Conservation (phyloP, 140 eudicot species). For the Ambrosia hybrid region DNA sequence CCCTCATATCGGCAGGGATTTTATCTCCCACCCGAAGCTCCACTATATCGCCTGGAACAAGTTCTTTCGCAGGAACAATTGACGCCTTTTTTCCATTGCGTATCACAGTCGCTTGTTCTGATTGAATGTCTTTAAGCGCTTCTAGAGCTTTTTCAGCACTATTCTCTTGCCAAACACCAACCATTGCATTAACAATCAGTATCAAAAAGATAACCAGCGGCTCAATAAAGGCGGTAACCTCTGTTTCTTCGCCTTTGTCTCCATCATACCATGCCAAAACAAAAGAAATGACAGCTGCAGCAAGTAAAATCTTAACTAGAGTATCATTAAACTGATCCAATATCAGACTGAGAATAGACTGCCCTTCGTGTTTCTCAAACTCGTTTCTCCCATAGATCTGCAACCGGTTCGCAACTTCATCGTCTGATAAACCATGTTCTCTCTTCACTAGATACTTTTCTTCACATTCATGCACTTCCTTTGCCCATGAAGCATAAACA, state of each 20-base stretch:
- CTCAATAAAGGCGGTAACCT: conserved; percentile 84
- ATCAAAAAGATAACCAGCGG: conserved; percentile 89
- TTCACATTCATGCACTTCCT: conserved; percentile 76
- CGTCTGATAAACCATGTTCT: conserved; percentile 53
- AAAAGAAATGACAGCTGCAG: conserved; percentile 84
- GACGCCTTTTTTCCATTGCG: conserved; percentile 64
- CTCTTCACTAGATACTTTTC: conserved; percentile 57
- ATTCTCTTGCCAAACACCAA: conserved; percentile 98
- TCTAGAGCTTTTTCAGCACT: conserved; percentile 96
- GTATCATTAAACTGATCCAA: conserved; percentile 94
- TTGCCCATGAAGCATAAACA: conserved; percentile 67
- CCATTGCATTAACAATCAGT: conserved; percentile 80
- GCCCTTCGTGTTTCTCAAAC: conserved; percentile 82
- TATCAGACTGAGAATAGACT: conserved; percentile 62
- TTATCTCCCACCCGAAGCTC: conserved; percentile 94
- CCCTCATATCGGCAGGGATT: conserved; percentile 98
- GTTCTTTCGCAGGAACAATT: conserved; percentile 77
- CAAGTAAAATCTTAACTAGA: conserved; percentile 78
- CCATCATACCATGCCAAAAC: conserved; percentile 90
- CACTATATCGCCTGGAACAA: conserved; percentile 96
- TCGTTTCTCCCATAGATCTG: conserved; percentile 69
- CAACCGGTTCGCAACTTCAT: conserved; percentile 58
- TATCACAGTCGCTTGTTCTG: conserved; percentile 70
- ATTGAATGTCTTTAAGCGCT: conserved; percentile 93
- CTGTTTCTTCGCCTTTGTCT: conserved; percentile 75